These are phyloP conservation scores for Monosporascus sp. DNA, from an alignment of 2,329 filamentous ascomycete genomes.

Conservation along the genomic window DNA sequence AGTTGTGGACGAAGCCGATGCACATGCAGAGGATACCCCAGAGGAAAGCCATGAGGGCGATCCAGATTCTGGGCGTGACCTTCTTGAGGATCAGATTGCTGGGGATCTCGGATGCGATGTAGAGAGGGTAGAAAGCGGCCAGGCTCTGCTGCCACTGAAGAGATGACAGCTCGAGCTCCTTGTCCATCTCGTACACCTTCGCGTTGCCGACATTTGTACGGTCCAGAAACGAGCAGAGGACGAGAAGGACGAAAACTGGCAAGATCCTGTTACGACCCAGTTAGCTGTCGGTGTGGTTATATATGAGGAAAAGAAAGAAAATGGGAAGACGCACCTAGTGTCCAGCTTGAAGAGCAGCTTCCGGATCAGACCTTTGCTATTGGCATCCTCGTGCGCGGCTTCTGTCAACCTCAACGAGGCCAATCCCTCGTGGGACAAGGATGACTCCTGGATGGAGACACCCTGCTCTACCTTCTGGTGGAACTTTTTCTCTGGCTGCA, in stretches of 20 bases:
- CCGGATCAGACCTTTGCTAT: too few species aligned
- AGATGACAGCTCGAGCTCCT: conserved; percentile 52
- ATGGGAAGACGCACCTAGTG: too few species aligned
- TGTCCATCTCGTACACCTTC: conserved; percentile 57
- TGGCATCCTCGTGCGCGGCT: too few species aligned
- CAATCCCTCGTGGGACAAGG: too few species aligned
- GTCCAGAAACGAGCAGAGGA: conserved; percentile 61
- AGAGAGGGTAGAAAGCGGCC: conserved; percentile 60
- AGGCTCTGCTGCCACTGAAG: conserved; percentile 60
- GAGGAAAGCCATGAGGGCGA: conserved; percentile 48
- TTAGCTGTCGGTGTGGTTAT: too few species aligned
- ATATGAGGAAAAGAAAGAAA: too few species aligned
- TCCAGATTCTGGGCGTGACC: conserved; percentile 54
- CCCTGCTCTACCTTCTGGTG: too few species aligned
- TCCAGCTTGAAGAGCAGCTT: too few species aligned
- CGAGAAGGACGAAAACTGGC: conserved; percentile 58
- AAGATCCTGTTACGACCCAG: conserved; percentile 42
- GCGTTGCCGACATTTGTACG: conserved; percentile 71
- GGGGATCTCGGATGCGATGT: conserved; percentile 58
- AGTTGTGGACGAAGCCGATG: conserved; percentile 48
- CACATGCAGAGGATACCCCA: conserved; percentile 58
- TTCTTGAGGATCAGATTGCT: conserved; percentile 60
- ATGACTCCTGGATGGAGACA: too few species aligned
- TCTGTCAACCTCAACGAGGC: too few species aligned
- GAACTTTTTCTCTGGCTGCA: too few species aligned